phyloP scores from a whole-genome alignment of 2,329 filamentous ascomycete species.

The Trichoderma breve region DNA sequence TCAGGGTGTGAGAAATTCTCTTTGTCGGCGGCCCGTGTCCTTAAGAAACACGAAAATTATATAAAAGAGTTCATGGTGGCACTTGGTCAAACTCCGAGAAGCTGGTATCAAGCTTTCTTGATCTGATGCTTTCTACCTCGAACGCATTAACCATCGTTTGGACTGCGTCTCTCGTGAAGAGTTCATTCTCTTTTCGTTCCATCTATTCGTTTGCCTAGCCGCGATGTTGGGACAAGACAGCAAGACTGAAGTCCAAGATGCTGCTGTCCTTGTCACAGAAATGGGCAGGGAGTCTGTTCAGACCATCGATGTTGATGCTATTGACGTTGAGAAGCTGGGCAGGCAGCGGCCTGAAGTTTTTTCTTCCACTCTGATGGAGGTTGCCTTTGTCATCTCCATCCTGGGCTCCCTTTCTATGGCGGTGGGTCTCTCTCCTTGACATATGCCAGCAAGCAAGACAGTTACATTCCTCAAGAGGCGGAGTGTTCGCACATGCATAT shows the following conservation, averaged over 20 bases:
- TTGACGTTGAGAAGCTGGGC: constrained; percentile 55
- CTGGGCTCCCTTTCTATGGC: constrained; percentile 59
- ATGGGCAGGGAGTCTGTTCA: constrained; percentile 22
- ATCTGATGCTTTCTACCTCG: background rate
- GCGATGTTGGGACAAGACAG: constrained; percentile 15
- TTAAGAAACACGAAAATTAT: background rate
- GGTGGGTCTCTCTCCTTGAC: constrained; percentile 36
- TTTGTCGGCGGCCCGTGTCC: constrained; percentile 6
- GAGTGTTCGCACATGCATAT: background rate
- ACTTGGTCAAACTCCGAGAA: background rate
- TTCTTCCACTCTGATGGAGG: constrained; percentile 49
- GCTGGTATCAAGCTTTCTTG: background rate
- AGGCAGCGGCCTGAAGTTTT: constrained; percentile 57
- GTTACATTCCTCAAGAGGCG: constrained; percentile 4
- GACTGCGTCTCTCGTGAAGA: background rate
- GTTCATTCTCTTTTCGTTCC: background rate
- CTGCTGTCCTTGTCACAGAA: constrained; percentile 18
- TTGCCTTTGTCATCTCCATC: constrained; percentile 59
- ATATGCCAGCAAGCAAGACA: constrained; percentile 5
- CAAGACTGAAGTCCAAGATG: constrained; percentile 16
- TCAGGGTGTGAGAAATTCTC: constrained; percentile 7
- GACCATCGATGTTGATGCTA: constrained; percentile 30
- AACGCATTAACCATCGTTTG: background rate
- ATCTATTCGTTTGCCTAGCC: background rate
- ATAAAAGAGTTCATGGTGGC: constrained; percentile 7